Evolutionary conservation across 2,329 filamentous ascomycete genomes (phyloP), one percentile per base, ranked within the genome.

Genomic region (Sporothrix dimorphospora): DNA sequence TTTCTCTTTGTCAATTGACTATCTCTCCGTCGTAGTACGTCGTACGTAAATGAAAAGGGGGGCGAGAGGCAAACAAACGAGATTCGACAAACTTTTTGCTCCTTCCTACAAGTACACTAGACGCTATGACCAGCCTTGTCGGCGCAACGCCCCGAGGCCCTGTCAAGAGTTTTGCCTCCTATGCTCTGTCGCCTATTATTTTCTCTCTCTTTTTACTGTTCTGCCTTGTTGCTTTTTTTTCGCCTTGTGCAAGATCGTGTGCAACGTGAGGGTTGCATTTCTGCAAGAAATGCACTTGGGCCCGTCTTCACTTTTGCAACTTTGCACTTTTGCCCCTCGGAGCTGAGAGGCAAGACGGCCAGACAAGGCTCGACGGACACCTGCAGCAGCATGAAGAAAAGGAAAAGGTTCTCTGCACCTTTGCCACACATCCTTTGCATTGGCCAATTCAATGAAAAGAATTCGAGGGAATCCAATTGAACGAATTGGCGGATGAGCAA

Each of bases 241-340:
- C 14, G 57, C 59, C 59, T 45, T 63, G 59, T 63, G 34, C 19
- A 40, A 42, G 19, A 19, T 42, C 11, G 30, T 34, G 30, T 3
- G 30, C 30, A 6, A 34, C 9, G 47, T 7, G 21, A 24, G 19
- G n/a, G n/a, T 16, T 63, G 59, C 38, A 42, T 27, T 45, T 57
- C 27, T 63, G 38, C n/a, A n/a, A n/a, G n/a, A n/a, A n/a, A n/a
- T n/a, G n/a, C 59, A 63, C n/a, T 45, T 45, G 38, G 45, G 59
- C 38, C 59, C 57, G 57, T n/a, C 11, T 42, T 45, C 11, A 14
- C 34, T 61, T 61, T 61, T 61, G 57, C 57, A 42, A 11, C 12
- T 42, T 61, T 61, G 57, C 57, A 42, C n/a, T 12, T 42, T 61
- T n/a, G n/a, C 30, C 30, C 30, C 30, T 34, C 30, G 30, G 30